phyloP scores from a whole-genome alignment of 306 rosid genomes.

The Hippophae rhamnoides region DNA sequence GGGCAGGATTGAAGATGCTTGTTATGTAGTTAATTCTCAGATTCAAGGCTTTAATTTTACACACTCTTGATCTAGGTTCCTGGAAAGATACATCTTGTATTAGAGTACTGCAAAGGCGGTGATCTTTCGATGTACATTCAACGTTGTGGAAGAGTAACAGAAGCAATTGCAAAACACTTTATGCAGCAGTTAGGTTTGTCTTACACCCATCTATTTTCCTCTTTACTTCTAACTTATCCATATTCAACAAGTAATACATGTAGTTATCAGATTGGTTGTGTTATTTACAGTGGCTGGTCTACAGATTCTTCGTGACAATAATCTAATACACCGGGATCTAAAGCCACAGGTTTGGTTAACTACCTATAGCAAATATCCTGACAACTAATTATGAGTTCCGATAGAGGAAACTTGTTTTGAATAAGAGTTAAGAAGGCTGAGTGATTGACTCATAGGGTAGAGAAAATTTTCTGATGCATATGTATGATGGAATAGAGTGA shows the following conservation, averaged over 20 bases:
- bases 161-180: constrained; percentile 76
- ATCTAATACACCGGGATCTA: constrained; percentile 86
- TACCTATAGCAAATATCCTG: constrained; percentile 12
- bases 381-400: too few species aligned
- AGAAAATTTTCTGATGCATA: too few species aligned
- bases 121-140: constrained; percentile 84
- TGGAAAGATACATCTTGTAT: constrained; percentile 89
- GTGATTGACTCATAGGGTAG: too few species aligned
- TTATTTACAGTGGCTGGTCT: constrained; percentile 78
- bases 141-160: constrained; percentile 77
- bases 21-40: too few species aligned
- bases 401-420: not conserved
- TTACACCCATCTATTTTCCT: constrained; percentile 12
- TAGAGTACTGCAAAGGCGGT: constrained; percentile 95
- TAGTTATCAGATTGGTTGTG: constrained; percentile 19
- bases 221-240: not conserved
- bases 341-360: constrained; percentile 77
- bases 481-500: too few species aligned
- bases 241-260: not conserved
- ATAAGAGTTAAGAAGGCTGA: too few species aligned
- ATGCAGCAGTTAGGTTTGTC: constrained; percentile 89
- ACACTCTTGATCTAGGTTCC: constrained; percentile 54
- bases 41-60: constrained; percentile 2
- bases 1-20: too few species aligned
- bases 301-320: constrained; percentile 84